Evolutionary conservation across 139 green algal species (phyloP).

Genomic region (Limnomonas spitsbergensis): DNA sequence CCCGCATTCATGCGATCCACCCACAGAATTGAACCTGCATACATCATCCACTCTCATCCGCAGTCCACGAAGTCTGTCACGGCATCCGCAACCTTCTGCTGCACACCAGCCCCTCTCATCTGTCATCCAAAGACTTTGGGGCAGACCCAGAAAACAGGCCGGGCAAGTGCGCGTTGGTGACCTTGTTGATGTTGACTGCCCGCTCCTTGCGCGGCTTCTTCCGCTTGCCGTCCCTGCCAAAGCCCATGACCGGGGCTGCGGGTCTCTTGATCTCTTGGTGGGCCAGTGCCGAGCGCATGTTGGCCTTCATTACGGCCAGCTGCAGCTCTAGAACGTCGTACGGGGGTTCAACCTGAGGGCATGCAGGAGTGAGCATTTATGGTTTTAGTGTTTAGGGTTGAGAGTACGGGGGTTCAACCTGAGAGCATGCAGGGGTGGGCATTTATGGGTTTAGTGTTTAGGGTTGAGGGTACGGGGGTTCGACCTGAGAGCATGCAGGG

Average conservation of each 20-base stretch:
- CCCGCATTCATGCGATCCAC: too few species aligned
- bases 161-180: conserved; percentile 17
- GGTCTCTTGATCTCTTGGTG: conserved; percentile 1
- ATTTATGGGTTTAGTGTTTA: too few species aligned
- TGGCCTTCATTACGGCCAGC: conserved; percentile 2
- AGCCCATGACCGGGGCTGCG: not conserved
- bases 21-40: too few species aligned
- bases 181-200: conserved; percentile 17
- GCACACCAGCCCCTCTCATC: not conserved
- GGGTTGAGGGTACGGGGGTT: too few species aligned
- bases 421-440: too few species aligned
- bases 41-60: too few species aligned
- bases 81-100: too few species aligned
- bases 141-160: not conserved
- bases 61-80: too few species aligned
- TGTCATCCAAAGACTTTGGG: conserved; percentile 6
- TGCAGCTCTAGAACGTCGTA: conserved; percentile 19
- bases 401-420: too few species aligned
- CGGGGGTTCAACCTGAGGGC: not conserved
- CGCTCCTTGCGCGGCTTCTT: not conserved
- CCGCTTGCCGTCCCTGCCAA: not conserved
- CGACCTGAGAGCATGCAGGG: too few species aligned
- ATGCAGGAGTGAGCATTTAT: too few species aligned
- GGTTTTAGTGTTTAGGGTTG: too few species aligned
- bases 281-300: conserved; percentile 19